Base-by-base conservation (phyloP, 495 filamentous ascomycete species). In the Neurospora sp. region DNA sequence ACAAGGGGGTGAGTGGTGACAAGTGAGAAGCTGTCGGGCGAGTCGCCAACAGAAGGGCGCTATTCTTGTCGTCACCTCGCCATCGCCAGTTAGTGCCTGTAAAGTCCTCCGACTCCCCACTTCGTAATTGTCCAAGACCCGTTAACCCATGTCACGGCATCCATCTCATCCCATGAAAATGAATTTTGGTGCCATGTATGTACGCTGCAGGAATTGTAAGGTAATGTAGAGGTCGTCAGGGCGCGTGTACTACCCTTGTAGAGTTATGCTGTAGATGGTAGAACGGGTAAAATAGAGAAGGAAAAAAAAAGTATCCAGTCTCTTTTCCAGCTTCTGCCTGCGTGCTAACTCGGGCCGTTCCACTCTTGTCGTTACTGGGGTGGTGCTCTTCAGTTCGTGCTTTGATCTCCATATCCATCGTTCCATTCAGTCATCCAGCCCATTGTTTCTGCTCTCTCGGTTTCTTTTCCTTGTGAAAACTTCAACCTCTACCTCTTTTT, bases 61-160 rank as follows among this genome's bases (percentile, higher is more conserved):
- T 74, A 54, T 78, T 77, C 75, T 76, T 72, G 74, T 75, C 78
- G 75, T 74, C 71, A 38, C 74, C 74, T 72, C 72, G 62, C 72
- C 39, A 70, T 76, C 71, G 70, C 72, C 70, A 70, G 75, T 66
- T 76, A 80, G 79, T 76, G 75, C 73, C 75, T 66, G 74, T 39
- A 7, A 35, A 73, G 72, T 71, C 44, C 74, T 75, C 27, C 54
- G 23, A 35, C 6, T 35, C 78, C 76, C 78, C 78, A 77, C 75
- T 72, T 74, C 69, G 39, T 66, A 80, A 80, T 80, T 78, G 75
- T 77, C 72, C 46, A 72, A 76, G 75, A 81, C 76, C 78, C 74
- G 72, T 72, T 71, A 69, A 27, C 49, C 49, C 49, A 27, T 27
- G 49, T 60, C 49, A 60, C 5, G 20, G 71, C 69, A 7, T 70